Evolutionary conservation across 352 stramenopile genomes (phyloP).

Genomic region (Phytopythium boreale): DNA sequence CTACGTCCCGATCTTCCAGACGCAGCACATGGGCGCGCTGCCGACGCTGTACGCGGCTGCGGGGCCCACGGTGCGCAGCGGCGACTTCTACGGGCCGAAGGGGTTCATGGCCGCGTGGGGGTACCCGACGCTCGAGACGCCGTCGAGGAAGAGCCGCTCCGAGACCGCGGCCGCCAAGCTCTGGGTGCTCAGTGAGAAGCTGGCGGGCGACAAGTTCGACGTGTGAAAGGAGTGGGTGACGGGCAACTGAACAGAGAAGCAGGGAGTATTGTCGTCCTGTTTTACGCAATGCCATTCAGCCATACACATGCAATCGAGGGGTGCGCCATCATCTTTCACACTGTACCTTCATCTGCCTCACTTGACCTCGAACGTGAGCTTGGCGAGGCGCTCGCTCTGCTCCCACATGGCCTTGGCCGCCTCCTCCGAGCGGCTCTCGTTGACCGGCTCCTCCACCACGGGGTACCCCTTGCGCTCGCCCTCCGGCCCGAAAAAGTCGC

Average conservation of each 20-base stretch:
- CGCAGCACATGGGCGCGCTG: constrained; percentile 35
- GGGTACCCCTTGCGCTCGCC: constrained; percentile 20
- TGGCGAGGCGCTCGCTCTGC: constrained; percentile 36
- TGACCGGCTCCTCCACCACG: constrained; percentile 21
- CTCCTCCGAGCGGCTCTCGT: constrained; percentile 20
- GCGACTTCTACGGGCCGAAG: constrained; percentile 25
- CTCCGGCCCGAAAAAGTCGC: constrained; percentile 5
- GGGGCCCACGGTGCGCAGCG: constrained; percentile 13
- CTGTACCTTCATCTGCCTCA: neutral
- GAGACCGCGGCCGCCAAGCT: constrained; percentile 23
- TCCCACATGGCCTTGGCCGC: constrained; percentile 29
- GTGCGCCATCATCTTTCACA: too few relatives aligned
- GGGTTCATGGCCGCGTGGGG: constrained; percentile 16
- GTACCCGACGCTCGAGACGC: constrained; percentile 27
- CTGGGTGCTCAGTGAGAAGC: constrained; percentile 40
- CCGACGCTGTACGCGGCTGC: constrained; percentile 40
- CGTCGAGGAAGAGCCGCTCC: constrained; percentile 26
- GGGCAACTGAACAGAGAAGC: neutral
- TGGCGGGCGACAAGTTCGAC: constrained; percentile 22
- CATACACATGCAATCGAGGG: neutral
- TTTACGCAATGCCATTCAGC: too few relatives aligned
- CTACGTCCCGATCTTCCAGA: constrained; percentile 14
- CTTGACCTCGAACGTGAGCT: constrained; percentile 24
- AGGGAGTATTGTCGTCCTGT: neutral
- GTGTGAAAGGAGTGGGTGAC: neutral